These are phyloP conservation scores for Hysterangium stoloniferum DNA, from an alignment of 768 basidiomycete species.

Conservation along the genomic window DNA sequence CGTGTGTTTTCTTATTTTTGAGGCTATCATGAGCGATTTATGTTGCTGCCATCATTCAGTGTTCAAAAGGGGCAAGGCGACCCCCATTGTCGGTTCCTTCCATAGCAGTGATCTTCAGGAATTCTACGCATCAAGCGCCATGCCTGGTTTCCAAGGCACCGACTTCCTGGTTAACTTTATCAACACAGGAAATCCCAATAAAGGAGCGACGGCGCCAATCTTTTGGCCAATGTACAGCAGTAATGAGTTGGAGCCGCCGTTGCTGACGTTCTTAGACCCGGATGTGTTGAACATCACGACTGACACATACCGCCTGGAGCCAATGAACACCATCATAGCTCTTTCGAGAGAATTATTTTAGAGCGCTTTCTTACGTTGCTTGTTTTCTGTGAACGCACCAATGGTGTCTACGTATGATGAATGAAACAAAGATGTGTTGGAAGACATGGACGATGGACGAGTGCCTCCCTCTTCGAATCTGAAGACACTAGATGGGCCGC, in stretches of 20 bases:
- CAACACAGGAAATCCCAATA: conserved; percentile 23
- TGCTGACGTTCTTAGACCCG: conserved; percentile 14
- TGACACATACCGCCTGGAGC: conserved; percentile 12
- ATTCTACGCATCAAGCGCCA: conserved; percentile 12
- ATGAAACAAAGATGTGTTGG: conserved; percentile 40
- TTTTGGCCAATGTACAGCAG: conserved; percentile 14
- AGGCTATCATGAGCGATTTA: background rate
- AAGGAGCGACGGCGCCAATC: conserved; percentile 9
- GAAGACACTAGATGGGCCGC: conserved; percentile 8
- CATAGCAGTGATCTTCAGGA: conserved; percentile 16
- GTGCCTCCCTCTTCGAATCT: conserved; percentile 9
- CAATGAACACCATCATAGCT: background rate
- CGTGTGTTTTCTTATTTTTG: conserved; percentile 21
- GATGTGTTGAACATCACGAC: conserved; percentile 13
- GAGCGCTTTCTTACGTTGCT: no score
- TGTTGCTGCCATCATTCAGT: background rate
- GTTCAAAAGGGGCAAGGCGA: conserved; percentile 16
- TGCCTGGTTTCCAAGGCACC: conserved; percentile 13
- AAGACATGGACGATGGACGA: conserved; percentile 39
- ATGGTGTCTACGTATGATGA: no score
- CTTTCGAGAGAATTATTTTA: conserved; percentile 6
- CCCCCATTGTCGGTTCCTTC: conserved; percentile 21
- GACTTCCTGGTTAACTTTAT: conserved; percentile 19
- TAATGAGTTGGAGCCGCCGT: conserved; percentile 2
- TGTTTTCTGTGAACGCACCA: no score